Conservation (phyloP, 1,139 yeast genomes). For the Hyphopichia wangnamkhiaoensis region DNA sequence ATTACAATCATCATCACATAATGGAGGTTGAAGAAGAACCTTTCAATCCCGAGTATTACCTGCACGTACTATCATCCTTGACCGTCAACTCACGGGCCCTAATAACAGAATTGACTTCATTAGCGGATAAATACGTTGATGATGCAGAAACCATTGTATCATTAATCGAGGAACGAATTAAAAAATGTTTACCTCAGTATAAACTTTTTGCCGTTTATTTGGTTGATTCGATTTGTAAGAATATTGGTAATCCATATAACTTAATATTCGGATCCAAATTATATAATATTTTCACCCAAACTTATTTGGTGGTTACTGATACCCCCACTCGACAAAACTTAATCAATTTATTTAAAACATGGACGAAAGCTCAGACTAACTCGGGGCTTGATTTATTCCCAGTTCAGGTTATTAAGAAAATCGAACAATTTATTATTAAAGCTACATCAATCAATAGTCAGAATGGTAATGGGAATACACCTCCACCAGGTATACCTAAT, state of each 20-base stretch:
- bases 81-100: conserved; percentile 42
- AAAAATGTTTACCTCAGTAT: conserved; percentile 39
- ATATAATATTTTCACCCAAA: conserved; percentile 37
- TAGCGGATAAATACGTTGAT: conserved; percentile 36
- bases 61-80: conserved; percentile 31
- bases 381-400: conserved; percentile 43
- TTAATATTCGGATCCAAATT: conserved; percentile 35
- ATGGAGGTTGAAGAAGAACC: conserved; percentile 13
- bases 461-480: conserved; percentile 6
- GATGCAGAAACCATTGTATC: conserved; percentile 34
- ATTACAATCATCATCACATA: not conserved
- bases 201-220: conserved; percentile 41
- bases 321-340: conserved; percentile 37
- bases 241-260: conserved; percentile 47
- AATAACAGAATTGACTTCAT: conserved; percentile 39
- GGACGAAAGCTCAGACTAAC: conserved; percentile 35
- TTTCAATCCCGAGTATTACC: conserved; percentile 33
- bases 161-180: conserved; percentile 36
- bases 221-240: conserved; percentile 45
- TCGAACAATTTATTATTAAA: conserved; percentile 42
- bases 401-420: conserved; percentile 25
- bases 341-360: conserved; percentile 43
- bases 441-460: conserved; percentile 29
- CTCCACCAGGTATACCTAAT: conserved; percentile 9
- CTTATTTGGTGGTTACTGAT: conserved; percentile 42